These are phyloP conservation scores for Diplogelasinospora grovesii DNA, from an alignment of 495 filamentous ascomycete genomes.

Conservation along the genomic window DNA sequence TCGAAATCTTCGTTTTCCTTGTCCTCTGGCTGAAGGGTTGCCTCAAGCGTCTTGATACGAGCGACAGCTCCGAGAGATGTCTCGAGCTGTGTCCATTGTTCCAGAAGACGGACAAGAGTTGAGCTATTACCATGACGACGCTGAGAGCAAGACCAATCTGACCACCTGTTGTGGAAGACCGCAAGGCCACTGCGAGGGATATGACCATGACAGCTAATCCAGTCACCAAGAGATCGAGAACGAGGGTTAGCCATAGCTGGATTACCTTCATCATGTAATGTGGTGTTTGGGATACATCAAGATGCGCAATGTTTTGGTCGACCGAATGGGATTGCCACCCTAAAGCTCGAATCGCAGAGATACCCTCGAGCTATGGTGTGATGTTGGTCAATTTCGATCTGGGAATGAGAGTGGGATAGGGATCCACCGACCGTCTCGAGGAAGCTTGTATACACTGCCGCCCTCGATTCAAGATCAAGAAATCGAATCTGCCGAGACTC, in stretches of 20 bases:
- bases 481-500: conserved; percentile 51
- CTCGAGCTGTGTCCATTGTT: conserved; percentile 36
- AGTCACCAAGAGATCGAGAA: conserved; percentile 37
- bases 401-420: no score
- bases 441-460: conserved; percentile 30
- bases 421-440: no score
- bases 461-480: conserved; percentile 41
- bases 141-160: conserved; percentile 43
- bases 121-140: conserved; percentile 12
- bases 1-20: conserved; percentile 9
- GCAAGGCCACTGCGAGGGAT: conserved; percentile 36
- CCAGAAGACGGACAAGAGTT: conserved; percentile 13
- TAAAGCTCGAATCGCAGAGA: conserved; percentile 41
- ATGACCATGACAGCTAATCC: conserved; percentile 32
- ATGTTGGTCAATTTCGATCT: no score
- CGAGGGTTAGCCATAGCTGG: conserved; percentile 42
- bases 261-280: conserved; percentile 39
- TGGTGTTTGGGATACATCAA: conserved; percentile 39
- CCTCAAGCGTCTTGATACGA: conserved; percentile 30
- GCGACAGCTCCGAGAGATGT: conserved; percentile 42
- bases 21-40: conserved; percentile 19
- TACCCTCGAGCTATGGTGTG: conserved; percentile 34
- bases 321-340: conserved; percentile 34
- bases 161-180: conserved; percentile 41
- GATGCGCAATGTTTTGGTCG: conserved; percentile 41